Evolutionary conservation across 768 basidiomycete genomes (phyloP).

Genomic region (Serpula lacrymans): DNA sequence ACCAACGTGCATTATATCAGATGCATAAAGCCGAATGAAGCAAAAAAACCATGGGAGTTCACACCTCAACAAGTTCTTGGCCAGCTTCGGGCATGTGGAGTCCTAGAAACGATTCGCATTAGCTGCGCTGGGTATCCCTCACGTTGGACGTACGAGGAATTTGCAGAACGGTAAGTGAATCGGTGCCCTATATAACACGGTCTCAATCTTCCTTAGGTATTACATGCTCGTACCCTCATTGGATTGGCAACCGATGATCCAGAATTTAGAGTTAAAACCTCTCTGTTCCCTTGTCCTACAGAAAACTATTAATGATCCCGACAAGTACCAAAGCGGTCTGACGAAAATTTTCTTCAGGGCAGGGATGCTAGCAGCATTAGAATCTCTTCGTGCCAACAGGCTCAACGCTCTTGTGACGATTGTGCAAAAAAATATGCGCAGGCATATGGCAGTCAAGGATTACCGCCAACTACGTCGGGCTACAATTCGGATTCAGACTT

Average conservation of each 20-base stretch:
- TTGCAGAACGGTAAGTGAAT: constrained; percentile 82
- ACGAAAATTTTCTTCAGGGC: constrained; percentile 99
- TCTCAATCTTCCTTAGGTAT: constrained; percentile 54
- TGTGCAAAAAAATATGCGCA: constrained; percentile 95
- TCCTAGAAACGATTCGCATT: constrained; percentile 97
- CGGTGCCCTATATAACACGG: constrained; percentile 1
- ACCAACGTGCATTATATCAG: constrained; percentile 99
- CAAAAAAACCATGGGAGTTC: constrained; percentile 96
- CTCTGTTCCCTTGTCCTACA: constrained; percentile 85
- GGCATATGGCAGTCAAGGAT: constrained; percentile 77
- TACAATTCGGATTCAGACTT: constrained; percentile 85
- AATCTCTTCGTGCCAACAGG: constrained; percentile 83
- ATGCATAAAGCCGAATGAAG: constrained; percentile 98
- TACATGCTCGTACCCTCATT: constrained; percentile 93
- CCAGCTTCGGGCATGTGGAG: constrained; percentile 96
- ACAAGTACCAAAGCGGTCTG: constrained; percentile 95
- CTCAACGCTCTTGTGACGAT: constrained; percentile 91
- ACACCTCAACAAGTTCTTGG: constrained; percentile 92
- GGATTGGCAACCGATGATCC: constrained; percentile 85
- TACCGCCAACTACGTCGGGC: constrained; percentile 69
- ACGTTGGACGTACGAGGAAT: constrained; percentile 97
- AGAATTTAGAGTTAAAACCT: constrained; percentile 70
- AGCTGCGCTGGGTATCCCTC: constrained; percentile 99
- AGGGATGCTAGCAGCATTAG: constrained; percentile 95
- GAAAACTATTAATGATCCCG: constrained; percentile 84